Conservation (phyloP, 2,329 filamentous ascomycete species). For the Claviceps quebecensis region DNA sequence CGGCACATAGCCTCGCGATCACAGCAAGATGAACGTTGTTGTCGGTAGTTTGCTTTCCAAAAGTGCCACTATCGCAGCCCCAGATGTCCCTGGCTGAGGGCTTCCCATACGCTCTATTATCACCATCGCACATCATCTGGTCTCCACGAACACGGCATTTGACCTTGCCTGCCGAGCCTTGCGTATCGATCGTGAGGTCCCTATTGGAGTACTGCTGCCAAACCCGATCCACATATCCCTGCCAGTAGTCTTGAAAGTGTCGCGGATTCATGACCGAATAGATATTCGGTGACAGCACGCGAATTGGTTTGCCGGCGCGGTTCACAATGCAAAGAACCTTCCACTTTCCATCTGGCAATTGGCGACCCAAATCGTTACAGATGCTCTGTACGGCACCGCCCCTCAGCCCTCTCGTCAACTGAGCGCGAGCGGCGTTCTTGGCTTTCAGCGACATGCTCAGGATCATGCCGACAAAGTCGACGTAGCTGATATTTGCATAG, state of each 20-base stretch:
- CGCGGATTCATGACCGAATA: conserved; percentile 21
- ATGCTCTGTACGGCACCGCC: conserved; percentile 22
- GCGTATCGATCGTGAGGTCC: conserved; percentile 29
- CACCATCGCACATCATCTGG: conserved; percentile 25
- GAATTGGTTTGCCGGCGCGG: conserved; percentile 22
- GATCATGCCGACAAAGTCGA: conserved; percentile 36
- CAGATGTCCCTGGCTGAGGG: conserved; percentile 33
- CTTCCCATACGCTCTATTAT: conserved; percentile 28
- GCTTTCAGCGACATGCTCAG: conserved; percentile 34
- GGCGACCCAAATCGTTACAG: conserved; percentile 25
- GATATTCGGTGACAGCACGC: conserved; percentile 30
- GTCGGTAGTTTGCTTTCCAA: conserved; percentile 22
- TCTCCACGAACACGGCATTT: conserved; percentile 23
- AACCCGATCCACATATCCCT: conserved; percentile 30
- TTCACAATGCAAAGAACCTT: conserved; percentile 28
- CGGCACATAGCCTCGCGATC: conserved; percentile 35
- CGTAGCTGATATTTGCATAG: conserved; percentile 35
- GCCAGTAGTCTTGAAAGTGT: conserved; percentile 29
- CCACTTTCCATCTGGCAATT: conserved; percentile 30
- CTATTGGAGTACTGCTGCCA: conserved; percentile 27
- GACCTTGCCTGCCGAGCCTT: conserved; percentile 24
- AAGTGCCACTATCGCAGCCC: conserved; percentile 35
- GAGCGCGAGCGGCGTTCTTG: conserved; percentile 18
- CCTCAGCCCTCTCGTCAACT: conserved; percentile 26
- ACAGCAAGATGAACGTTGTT: conserved; percentile 27